A percentile compares a stretch with the other conserved stretches of the same genome.
Evolutionary conservation across 83 land plant species (phyloP).

Genomic region (Picea abies): DNA sequence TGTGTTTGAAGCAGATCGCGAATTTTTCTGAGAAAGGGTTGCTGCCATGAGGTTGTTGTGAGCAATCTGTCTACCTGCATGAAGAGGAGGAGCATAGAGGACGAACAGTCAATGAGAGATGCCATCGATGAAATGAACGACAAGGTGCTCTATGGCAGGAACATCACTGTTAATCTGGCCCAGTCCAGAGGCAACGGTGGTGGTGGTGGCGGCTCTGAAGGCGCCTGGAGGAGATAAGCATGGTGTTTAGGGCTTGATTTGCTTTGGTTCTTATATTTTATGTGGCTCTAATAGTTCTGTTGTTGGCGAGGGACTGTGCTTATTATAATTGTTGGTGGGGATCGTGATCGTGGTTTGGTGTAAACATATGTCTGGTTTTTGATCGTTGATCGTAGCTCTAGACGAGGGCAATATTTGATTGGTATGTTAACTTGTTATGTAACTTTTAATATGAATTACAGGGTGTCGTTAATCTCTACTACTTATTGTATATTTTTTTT

Average conservation of each 20-base stretch:
- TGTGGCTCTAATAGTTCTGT: too few relatives aligned
- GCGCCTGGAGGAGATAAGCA: constrained; percentile 35
- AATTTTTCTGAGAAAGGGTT: too few relatives aligned
- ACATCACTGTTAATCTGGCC: constrained; percentile 71
- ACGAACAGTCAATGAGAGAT: constrained; percentile 63
- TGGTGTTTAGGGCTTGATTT: not conserved
- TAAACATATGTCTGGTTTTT: constrained; percentile 15
- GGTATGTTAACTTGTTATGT: not conserved
- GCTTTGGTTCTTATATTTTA: too few relatives aligned
- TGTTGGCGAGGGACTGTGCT: too few relatives aligned
- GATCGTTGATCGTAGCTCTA: constrained; percentile 10
- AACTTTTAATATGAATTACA: not conserved
- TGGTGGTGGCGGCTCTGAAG: constrained; percentile 40
- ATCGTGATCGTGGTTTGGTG: not conserved
- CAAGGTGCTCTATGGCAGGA: constrained; percentile 55
- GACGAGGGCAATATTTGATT: not conserved
- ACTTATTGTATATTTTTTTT: too few relatives aligned
- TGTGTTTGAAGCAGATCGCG: too few relatives aligned
- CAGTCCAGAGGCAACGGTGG: constrained; percentile 53
- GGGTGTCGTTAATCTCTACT: too few relatives aligned
- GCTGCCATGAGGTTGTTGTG: too few relatives aligned
- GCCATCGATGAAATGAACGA: constrained; percentile 83
- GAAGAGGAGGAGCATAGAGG: too few relatives aligned
- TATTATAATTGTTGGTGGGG: too few relatives aligned
- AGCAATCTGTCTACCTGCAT: too few relatives aligned